Percentiles rank a stretch among this genome's conserved stretches.
phyloP scores from a whole-genome alignment of 495 filamentous ascomycete species.

The Lepidopterella palustris region DNA sequence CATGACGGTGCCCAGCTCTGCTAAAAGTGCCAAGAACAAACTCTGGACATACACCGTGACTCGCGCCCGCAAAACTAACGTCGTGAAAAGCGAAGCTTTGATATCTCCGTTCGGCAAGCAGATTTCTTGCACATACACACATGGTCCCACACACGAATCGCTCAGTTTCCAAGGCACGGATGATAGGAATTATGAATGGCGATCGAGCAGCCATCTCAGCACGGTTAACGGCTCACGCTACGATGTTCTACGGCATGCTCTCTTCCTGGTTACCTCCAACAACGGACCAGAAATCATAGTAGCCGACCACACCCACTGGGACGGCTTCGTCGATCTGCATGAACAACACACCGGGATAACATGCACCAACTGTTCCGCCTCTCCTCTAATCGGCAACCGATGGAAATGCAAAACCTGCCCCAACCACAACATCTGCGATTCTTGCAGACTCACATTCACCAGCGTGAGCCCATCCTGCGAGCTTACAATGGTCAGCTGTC shows the following conservation, averaged over 20 bases:
- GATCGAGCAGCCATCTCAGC: slow-evolving; percentile 1
- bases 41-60: slow-evolving; percentile 16
- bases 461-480: background rate
- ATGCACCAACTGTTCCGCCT: slow-evolving; percentile 5
- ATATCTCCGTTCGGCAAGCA: background rate
- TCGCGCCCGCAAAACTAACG: background rate
- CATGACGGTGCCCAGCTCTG: slow-evolving; percentile 4
- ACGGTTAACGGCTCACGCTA: slow-evolving; percentile 9
- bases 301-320: slow-evolving; percentile 21
- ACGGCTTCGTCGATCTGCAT: slow-evolving; percentile 13
- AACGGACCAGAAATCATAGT: slow-evolving; percentile 16
- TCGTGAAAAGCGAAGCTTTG: slow-evolving; percentile 8
- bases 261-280: slow-evolving; percentile 12
- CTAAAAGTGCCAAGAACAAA: background rate
- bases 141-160: slow-evolving; percentile 10
- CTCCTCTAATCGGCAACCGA: slow-evolving; percentile 10
- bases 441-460: slow-evolving; percentile 1
- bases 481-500: background rate
- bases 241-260: slow-evolving; percentile 19
- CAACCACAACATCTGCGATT: slow-evolving; percentile 17
- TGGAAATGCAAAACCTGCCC: slow-evolving; percentile 16
- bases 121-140: slow-evolving; percentile 8
- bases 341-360: slow-evolving; percentile 1
- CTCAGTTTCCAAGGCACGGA: slow-evolving; percentile 15
- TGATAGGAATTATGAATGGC: slow-evolving; percentile 14